Conservation (phyloP, 257 asterid species). For the Vinca minor region DNA sequence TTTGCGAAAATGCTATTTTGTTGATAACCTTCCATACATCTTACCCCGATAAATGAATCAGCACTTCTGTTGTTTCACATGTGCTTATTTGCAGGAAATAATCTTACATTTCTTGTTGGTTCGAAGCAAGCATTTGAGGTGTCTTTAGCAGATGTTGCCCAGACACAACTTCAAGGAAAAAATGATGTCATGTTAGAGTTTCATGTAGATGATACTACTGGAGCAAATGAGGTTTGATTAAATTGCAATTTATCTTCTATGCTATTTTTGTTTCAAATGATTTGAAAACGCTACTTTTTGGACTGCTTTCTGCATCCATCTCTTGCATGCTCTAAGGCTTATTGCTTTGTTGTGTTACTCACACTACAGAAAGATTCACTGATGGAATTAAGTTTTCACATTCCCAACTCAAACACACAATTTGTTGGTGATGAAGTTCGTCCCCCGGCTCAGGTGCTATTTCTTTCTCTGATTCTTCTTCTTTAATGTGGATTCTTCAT, state of each 20-base stretch:
- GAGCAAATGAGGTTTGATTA: constrained; percentile 77
- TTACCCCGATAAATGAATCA: neutral
- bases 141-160: constrained; percentile 91
- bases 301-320: neutral
- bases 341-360: neutral
- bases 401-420: constrained; percentile 85
- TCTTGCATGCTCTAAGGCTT: neutral
- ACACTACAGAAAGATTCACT: constrained; percentile 76
- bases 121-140: constrained; percentile 88
- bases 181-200: constrained; percentile 91
- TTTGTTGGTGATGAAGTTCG: constrained; percentile 86
- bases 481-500: neutral
- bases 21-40: neutral
- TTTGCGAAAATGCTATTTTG: neutral
- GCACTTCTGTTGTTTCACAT: neutral
- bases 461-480: neutral
- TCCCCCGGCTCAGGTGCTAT: constrained; percentile 78
- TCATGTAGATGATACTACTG: constrained; percentile 92
- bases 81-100: constrained; percentile 46
- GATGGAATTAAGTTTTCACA: constrained; percentile 94
- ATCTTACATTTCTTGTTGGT: constrained; percentile 73
- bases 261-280: neutral
- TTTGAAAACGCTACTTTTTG: neutral
- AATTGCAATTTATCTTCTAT: constrained; percentile 1
- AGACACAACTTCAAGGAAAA: constrained; percentile 96